Evolutionary conservation across 495 filamentous ascomycete species (phyloP), one percentile per base, ranked within the genome.

Genomic region (Xylaria cubensis): DNA sequence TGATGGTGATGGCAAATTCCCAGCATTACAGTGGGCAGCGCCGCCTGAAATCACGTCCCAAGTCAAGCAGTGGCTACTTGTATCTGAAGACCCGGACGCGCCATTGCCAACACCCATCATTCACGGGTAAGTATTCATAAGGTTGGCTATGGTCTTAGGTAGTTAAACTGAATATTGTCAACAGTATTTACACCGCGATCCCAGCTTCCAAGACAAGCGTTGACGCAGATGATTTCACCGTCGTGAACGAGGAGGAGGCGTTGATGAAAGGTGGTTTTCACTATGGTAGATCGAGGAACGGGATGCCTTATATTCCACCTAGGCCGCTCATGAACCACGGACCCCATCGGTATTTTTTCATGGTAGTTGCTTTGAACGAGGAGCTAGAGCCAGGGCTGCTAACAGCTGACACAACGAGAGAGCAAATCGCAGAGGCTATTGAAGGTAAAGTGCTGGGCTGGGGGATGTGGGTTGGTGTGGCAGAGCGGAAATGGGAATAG

Each of bases 71-170:
- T 88, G 84, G 74, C 74, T 88, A 4, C 69, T 89, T 8, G 72
- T 87, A 41, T 80, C 80, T 46, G 84, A 88, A 72, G 86, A 89
- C 61, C 84, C 86, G 0, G 86, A 89, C 73, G 83, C 83, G 21
- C 84, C 87, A 1, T 46, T 87, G 55, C 80, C 84, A 4, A 80
- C 72, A 24, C 82, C 86, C 6, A 81, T 84, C 42, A 76, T 83
- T 36, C 86, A 88, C 69, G 85, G 82, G 44, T 80, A 44, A 72
- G 76, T 53, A 17, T 17, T 3, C 9, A 15, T 17, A 29, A 13
- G 8, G 19, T 17, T 56, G 5, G 24, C 29, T 6, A 5, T 56
- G 4, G 1, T 29, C 24, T 29, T 29, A 2, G 26, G 26, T 17
- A 12, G 26, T 56, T 56, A 56, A 32, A 26, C 1, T 17, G 3